Percentiles rank a stretch among this genome's conserved stretches.
Evolutionary conservation across 2,329 filamentous ascomycete species (phyloP).

Genomic region (Botryosphaeria agaves): DNA sequence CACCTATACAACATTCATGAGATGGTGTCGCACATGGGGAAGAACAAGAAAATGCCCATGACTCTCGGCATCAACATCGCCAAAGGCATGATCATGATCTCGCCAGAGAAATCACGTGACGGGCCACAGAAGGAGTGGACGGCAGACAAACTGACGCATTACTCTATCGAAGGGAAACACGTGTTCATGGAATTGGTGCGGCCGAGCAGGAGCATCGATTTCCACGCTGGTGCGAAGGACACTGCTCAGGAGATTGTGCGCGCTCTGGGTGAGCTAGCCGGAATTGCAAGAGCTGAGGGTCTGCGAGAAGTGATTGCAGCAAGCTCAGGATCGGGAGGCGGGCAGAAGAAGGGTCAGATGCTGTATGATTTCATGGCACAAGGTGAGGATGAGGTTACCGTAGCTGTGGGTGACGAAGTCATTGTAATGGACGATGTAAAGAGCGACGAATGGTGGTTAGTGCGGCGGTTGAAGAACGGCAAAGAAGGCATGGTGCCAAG

Average conservation of each 20-base stretch:
- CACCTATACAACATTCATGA: conserved; percentile 96
- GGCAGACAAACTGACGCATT: conserved; percentile 89
- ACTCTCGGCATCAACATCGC: conserved; percentile 84
- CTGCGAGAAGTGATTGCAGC: conserved; percentile 75
- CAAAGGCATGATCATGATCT: conserved; percentile 78
- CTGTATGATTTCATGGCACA: conserved; percentile 95
- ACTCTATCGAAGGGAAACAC: conserved; percentile 94
- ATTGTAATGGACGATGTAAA: conserved; percentile 75
- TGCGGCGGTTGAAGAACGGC: conserved; percentile 74
- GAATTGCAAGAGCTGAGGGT: conserved; percentile 66
- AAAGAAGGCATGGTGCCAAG: conserved; percentile 93
- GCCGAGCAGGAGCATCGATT: conserved; percentile 89
- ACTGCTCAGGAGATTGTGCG: conserved; percentile 86
- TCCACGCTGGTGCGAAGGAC: conserved; percentile 93
- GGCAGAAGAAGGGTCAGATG: conserved; percentile 67
- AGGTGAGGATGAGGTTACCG: conserved; percentile 89
- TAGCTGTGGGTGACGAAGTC: conserved; percentile 79
- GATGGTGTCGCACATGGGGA: conserved; percentile 93
- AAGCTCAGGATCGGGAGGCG: conserved; percentile 42
- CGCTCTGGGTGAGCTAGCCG: conserved; percentile 75
- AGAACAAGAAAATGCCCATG: conserved; percentile 97
- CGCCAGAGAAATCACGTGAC: conserved; percentile 68
- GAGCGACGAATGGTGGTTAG: conserved; percentile 98
- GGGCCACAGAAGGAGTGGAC: conserved; percentile 84
- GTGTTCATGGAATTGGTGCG: conserved; percentile 86